A percentile compares a stretch with the other conserved stretches of the same genome.
Evolutionary conservation across 306 rosid genomes (phyloP).

Genomic region (Cucumis hystrix): DNA sequence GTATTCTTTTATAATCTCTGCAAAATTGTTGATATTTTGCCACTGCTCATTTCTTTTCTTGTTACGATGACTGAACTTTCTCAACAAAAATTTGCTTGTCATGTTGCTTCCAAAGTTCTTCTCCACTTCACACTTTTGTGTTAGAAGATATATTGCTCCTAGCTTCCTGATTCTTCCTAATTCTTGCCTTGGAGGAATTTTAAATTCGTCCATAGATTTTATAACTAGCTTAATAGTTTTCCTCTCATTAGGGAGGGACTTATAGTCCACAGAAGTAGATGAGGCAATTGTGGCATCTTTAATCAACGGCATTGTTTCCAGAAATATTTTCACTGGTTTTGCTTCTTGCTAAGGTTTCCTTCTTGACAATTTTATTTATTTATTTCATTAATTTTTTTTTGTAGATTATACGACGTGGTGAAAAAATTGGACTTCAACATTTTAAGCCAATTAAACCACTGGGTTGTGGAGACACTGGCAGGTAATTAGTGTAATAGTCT

Average conservation of each 20-base stretch:
- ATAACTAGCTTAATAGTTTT: not conserved
- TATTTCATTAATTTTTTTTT: not conserved
- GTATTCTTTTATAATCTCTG: not conserved
- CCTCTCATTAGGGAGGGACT: not conserved
- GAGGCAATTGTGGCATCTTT: not conserved
- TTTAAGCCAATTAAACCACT: conserved; percentile 76
- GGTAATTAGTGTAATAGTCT: conserved; percentile 27
- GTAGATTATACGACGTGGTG: conserved; percentile 49
- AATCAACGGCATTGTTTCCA: not conserved
- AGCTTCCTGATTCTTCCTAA: not conserved
- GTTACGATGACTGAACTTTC: not conserved
- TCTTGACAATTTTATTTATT: not conserved
- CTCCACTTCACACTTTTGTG: not conserved
- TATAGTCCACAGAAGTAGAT: not conserved
- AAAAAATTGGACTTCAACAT: conserved; percentile 68
- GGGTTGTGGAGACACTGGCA: conserved; percentile 98
- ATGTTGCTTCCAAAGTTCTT: not conserved
- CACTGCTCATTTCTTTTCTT: not conserved
- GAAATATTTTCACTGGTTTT: not conserved
- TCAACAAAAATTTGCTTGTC: not conserved
- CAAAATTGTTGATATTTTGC: not conserved
- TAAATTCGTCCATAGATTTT: not conserved
- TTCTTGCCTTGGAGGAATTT: not conserved
- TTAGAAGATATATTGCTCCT: not conserved
- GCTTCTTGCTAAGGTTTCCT: not conserved